Base-by-base conservation (phyloP, 257 asterid genomes). In the Solanum habrochaites region DNA sequence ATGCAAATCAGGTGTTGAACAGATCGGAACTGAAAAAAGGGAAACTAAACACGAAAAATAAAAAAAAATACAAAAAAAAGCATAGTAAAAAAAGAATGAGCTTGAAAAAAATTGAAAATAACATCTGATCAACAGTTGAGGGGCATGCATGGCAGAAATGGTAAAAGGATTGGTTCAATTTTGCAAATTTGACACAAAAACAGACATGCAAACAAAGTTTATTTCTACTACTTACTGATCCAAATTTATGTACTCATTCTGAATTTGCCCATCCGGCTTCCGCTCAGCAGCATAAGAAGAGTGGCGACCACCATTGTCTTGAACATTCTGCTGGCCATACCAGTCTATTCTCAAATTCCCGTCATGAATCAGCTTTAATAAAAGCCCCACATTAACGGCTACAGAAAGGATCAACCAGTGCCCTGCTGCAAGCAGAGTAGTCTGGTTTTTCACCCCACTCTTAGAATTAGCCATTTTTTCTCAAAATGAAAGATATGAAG, bases 151-250 rank as follows among this genome's bases (percentile, higher is more conserved):
- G 87, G 81, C 42, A 85, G 60, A 83, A 62, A 83, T 62, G 77
- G 1, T 77, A 11, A 83, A 18, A 67, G 27, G 14, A 42, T 42
- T 71, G 11, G 31, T 11, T 25, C 64, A 40, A 23, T 72, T 16
- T 64, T 64, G 21, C 45, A 37, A 27, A 43, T 58, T 42, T 66
- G 52, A 77, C 87, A 27, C 84, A 32, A 29, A 40, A 71, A 32
- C 86, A 81, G 82, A 40, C 83, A 85, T 82, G 77, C 85, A 85
- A 32, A 88, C 60, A 39, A 84, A 73, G 52, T 20, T 20, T 20
- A 56, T 49, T 81, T 81, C 7, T 27, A 40, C 43, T 1, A 94
- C 99, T 95, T 89, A 96, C 99, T 95, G 99, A 87, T 95, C 98
- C 73, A 96, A 93, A 88, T 96, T 93, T 83, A 96, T 94, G 35